phyloP scores from a whole-genome alignment of 2,329 filamentous ascomycete genomes.

The Zarea fungicola region DNA sequence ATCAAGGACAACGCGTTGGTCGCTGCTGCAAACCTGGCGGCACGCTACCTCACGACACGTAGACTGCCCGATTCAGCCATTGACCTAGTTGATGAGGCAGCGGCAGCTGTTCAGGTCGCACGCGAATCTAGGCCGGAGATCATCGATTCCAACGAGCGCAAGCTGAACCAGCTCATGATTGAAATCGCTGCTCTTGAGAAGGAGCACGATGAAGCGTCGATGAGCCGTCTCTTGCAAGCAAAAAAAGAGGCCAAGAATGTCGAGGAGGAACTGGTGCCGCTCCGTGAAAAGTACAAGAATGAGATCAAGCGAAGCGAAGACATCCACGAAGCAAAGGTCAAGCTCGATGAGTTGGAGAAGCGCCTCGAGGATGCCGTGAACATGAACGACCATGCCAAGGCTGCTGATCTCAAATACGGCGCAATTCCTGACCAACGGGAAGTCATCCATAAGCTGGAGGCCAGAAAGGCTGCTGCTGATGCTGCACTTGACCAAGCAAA shows the following conservation, averaged over 20 bases:
- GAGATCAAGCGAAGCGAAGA: constrained; percentile 88
- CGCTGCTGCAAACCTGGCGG: constrained; percentile 81
- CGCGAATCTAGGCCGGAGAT: constrained; percentile 95
- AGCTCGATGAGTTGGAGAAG: constrained; percentile 84
- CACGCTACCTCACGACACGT: constrained; percentile 85
- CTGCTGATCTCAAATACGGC: constrained; percentile 94
- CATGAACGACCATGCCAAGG: constrained; percentile 74
- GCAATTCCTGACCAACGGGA: constrained; percentile 88
- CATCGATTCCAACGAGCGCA: constrained; percentile 89
- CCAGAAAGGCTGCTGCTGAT: constrained; percentile 73
- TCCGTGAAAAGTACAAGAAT: constrained; percentile 91
- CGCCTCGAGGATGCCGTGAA: constrained; percentile 93
- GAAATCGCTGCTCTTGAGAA: constrained; percentile 93
- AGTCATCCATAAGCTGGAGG: constrained; percentile 75
- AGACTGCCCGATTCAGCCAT: constrained; percentile 94
- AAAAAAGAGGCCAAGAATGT: constrained; percentile 91
- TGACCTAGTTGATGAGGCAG: constrained; percentile 92
- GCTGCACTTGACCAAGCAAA: constrained; percentile 54
- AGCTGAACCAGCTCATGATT: constrained; percentile 85
- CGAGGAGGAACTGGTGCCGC: constrained; percentile 83
- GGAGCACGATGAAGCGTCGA: constrained; percentile 91
- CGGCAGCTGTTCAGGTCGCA: constrained; percentile 91
- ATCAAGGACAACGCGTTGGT: constrained; percentile 94
- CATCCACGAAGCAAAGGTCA: constrained; percentile 91
- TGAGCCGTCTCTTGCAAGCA: constrained; percentile 73